Evolutionary conservation across 2,329 filamentous ascomycete genomes (phyloP), one percentile per base, ranked within the genome.

Genomic region (Fusarium odoratissimum): DNA sequence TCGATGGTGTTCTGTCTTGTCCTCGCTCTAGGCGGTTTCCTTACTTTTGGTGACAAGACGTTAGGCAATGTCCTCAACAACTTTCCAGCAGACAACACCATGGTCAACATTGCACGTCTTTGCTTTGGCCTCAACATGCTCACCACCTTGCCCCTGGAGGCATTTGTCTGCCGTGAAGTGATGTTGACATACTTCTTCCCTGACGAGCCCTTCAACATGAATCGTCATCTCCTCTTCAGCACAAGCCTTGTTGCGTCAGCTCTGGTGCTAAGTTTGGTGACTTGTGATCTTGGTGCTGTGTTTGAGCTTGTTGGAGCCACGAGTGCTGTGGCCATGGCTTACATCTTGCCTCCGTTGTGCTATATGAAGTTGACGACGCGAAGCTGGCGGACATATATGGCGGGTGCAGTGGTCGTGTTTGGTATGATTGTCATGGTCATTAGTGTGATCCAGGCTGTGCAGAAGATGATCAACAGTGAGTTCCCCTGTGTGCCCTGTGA

Each of bases 111-210:
- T 65, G 96, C 96, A 28, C 92, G 96, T 59, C 88, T 99, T 56
- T 98, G 94, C 83, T 98, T 99, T 80, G 96, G 96, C 4, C 89
- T 99, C 74, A 99, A 99, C 86, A 99, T 99, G 96, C 90, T 99
- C 77, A 98, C 96, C 19, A 98, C 96, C 4, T 86, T 99, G 40
- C 96, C 96, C 1, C 91, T 99, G 67, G 96, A 99, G 86, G 95
- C 95, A 21, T 99, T 99, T 81, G 96, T 99, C 60, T 99, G 96
- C 83, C 91, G 96, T 78, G 96, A 98, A 83, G 95, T 98, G 72
- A 97, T 98, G 93, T 89, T 94, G 75, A 95, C 94, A 72, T 98
- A 97, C 82, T 91, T 87, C 79, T 91, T 87, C 77, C 89, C 88
- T 1, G 86, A 85, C 67, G 94, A 85, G 75, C 92, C 93, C 0